These are phyloP conservation scores for Ziziphus jujuba DNA, from an alignment of 306 rosid species.

Conservation along the genomic window DNA sequence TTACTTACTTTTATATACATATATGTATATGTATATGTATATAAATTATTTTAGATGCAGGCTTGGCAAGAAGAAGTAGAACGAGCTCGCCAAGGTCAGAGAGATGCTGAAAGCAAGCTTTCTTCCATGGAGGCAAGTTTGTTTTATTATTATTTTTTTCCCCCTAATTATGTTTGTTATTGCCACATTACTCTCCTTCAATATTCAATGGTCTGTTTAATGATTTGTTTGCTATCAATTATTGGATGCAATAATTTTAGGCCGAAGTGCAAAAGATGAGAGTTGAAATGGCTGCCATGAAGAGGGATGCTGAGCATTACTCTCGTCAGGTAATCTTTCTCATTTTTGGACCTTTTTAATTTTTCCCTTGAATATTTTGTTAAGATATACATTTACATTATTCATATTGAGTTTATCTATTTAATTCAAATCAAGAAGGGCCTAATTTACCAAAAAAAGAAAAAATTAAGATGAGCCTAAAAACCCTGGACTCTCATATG, in stretches of 20 bases:
- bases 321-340: slow-evolving; percentile 80
- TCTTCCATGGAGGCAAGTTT: slow-evolving; percentile 74
- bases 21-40: slow-evolving; percentile 13
- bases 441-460: too few species aligned
- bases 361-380: neutral
- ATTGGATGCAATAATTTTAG: slow-evolving; percentile 44
- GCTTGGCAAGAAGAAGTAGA: slow-evolving; percentile 99
- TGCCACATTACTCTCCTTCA: neutral
- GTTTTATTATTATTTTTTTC: neutral
- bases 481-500: neutral
- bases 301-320: slow-evolving; percentile 98
- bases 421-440: too few species aligned
- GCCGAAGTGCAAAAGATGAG: slow-evolving; percentile 89
- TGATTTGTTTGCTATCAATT: slow-evolving; percentile 19
- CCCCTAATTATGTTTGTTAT: neutral
- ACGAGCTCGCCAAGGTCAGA: slow-evolving; percentile 92
- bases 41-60: slow-evolving; percentile 54
- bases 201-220: slow-evolving; percentile 15
- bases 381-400: neutral
- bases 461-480: too few species aligned
- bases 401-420: too few species aligned
- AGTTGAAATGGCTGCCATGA: slow-evolving; percentile 99
- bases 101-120: slow-evolving; percentile 93
- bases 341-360: slow-evolving; percentile 13
- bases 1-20: too few species aligned